Evolutionary conservation across 2,329 filamentous ascomycete genomes (phyloP), one percentile per base, ranked within the genome.

Genomic region (Botrytis byssoidea): DNA sequence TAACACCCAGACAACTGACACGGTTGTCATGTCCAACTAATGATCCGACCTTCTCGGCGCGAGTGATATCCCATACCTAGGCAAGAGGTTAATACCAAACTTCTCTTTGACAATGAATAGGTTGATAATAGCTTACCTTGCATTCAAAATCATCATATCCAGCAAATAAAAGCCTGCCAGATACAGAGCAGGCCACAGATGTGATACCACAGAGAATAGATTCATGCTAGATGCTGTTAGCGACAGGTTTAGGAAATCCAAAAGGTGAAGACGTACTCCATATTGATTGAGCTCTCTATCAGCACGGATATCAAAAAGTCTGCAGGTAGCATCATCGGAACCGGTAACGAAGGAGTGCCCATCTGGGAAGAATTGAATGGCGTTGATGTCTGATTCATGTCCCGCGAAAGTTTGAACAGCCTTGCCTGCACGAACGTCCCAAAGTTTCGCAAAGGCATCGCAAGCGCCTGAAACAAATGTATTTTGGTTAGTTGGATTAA

Each of bases 61-160:
- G 92, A 73, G 97, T 94, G 76, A 97, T 91, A 84, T 99, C 96
- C 96, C 96, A 99, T 75, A 98, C 96, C 95, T 98, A 76, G 2
- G 29, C 60, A 79, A 71, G 79, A 74, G 70, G 16, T 40, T 68
- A 60, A 46, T 1, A 40, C 22, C 10, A 29, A 16, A 25, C 6
- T 18, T 35, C 32, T n/a, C 5, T 32, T 18, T 40, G 60, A 65
- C 46, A 74, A 71, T 16, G 25, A 8, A n/a, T 48, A 29, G 37
- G 12, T 44, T 25, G 4, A 18, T 60, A 10, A 72, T 65, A 44
- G 74, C 90, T 81, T 86, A 97, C 95, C 92, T 98, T 99, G 95
- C 96, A 99, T 85, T 99, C 96, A 81, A 97, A 99, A 82, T 99
- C 96, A 81, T 99, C 96, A 81, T 99, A 99, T 78, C 96, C 96